These are phyloP conservation scores for Boechera retrofracta DNA, from an alignment of 345 rosid genomes.

Conservation along the genomic window DNA sequence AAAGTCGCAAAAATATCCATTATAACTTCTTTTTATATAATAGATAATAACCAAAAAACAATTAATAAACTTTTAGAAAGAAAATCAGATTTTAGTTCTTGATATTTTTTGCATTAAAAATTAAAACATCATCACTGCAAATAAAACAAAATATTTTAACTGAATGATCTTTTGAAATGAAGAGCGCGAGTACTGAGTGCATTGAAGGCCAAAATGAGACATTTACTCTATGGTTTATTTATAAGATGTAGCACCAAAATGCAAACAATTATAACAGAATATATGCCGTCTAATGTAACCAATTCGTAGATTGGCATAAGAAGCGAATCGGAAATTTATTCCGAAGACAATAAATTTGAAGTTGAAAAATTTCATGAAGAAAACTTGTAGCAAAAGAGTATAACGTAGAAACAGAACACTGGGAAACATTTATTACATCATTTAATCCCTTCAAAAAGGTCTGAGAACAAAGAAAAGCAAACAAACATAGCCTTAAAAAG, in stretches of 20 bases:
- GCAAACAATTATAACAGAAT: not conserved
- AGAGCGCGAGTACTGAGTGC: not conserved
- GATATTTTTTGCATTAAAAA: not conserved
- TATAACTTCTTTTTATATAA: too few relatives aligned
- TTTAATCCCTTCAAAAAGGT: not conserved
- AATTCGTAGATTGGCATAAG: not conserved
- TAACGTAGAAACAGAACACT: not conserved
- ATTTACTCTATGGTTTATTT: not conserved
- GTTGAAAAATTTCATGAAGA: not conserved
- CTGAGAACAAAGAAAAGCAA: conserved; percentile 28
- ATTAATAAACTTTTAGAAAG: not conserved
- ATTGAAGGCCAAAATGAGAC: not conserved
- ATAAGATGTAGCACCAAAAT: not conserved
- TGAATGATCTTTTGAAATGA: not conserved
- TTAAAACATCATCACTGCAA: not conserved
- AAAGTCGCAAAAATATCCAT: too few relatives aligned
- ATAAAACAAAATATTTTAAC: not conserved
- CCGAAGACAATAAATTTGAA: not conserved
- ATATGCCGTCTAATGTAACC: too few relatives aligned
- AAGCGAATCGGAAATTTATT: not conserved
- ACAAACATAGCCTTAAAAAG: conserved; percentile 14
- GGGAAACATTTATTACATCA: conserved; percentile 30
- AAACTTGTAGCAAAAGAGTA: not conserved
- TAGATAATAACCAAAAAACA: too few relatives aligned
- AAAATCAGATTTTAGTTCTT: not conserved